Evolutionary conservation across 768 basidiomycete genomes (phyloP), one percentile per base, ranked within the genome.

Genomic region (Russula lepida): DNA sequence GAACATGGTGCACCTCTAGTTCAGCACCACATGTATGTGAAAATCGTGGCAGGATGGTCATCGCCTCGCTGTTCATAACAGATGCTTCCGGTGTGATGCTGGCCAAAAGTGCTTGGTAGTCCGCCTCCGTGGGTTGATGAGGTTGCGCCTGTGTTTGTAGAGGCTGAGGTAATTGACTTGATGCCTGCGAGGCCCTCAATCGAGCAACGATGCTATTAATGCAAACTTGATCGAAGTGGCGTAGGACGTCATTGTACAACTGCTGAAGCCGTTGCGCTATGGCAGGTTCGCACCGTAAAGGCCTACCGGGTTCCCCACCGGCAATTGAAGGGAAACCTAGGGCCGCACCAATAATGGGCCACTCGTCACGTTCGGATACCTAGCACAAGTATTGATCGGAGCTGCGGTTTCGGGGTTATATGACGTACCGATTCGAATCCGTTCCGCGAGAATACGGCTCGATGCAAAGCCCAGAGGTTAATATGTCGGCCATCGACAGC

Each of bases 11-110:
- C 3, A 52, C 62, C 52, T 63, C 61, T 11, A 62, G 28, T 0
- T 62, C 61, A 17, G 61, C 44, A 11, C 50, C 56, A 21, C 56
- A 62, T 8, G 61, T 62, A 47, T 62, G 56, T 2, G 61, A 57
- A 17, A 62, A 62, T 19, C 61, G 61, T 3, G 61, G 61, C 3
- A 62, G 19, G 17, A 62, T 57, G 51, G 51, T 41, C 56, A 62
- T 62, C 35, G 28, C 37, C 2, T 58, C 35, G 21, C 51, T 1
- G 9, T 44, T n/a, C 44, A 54, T 58, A 13, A 19, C 1, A 47
- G 61, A 12, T 12, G 56, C 7, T 23, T 58, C 56, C n/a, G 51
- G 33, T 13, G 37, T 27, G 43, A 58, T 48, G 23, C 8, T 54
- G 23, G 37, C 37, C 44, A 56, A 53, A 23, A 62, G 56, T 3